These are phyloP conservation scores for Penicillium decumbens DNA, from an alignment of 2,329 filamentous ascomycete species.

Conservation along the genomic window DNA sequence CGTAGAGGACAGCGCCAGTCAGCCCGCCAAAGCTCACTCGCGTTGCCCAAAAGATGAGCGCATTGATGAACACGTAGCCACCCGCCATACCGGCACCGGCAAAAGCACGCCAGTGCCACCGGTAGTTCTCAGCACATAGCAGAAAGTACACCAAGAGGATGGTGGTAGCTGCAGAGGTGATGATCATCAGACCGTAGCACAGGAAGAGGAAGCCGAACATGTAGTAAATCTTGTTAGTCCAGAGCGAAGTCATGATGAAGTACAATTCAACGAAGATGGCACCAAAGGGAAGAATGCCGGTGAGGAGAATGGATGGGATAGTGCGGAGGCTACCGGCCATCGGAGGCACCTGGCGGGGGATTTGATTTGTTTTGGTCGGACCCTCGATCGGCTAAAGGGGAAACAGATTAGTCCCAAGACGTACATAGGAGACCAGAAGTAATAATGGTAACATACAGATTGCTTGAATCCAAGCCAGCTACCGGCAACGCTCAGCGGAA, in stretches of 20 bases:
- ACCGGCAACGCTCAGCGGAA: conserved; percentile 82
- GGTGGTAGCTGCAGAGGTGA: conserved; percentile 87
- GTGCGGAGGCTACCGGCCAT: conserved; percentile 76
- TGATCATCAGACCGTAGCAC: conserved; percentile 95
- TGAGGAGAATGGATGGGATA: conserved; percentile 83
- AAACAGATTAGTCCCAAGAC: conserved; percentile 6
- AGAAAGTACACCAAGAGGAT: conserved; percentile 94
- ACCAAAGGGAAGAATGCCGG: conserved; percentile 87
- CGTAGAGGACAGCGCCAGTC: conserved; percentile 82
- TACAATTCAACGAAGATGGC: conserved; percentile 98
- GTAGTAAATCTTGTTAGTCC: conserved; percentile 99
- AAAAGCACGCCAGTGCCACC: conserved; percentile 98
- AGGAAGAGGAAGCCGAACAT: conserved; percentile 99
- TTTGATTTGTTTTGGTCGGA: conserved; percentile 94
- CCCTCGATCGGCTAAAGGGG: conserved; percentile 59
- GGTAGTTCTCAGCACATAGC: conserved; percentile 93
- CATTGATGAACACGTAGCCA: conserved; percentile 86
- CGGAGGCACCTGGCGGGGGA: conserved; percentile 90
- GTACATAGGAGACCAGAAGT: not conserved
- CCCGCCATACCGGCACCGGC: conserved; percentile 85
- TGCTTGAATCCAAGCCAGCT: conserved; percentile 91
- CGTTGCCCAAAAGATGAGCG: conserved; percentile 83
- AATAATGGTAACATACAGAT: conserved; percentile 35
- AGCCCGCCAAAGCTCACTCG: conserved; percentile 80
- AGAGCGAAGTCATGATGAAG: conserved; percentile 99